Base-by-base conservation (phyloP, 495 filamentous ascomycete genomes). In the Articulospora tetracladia region DNA sequence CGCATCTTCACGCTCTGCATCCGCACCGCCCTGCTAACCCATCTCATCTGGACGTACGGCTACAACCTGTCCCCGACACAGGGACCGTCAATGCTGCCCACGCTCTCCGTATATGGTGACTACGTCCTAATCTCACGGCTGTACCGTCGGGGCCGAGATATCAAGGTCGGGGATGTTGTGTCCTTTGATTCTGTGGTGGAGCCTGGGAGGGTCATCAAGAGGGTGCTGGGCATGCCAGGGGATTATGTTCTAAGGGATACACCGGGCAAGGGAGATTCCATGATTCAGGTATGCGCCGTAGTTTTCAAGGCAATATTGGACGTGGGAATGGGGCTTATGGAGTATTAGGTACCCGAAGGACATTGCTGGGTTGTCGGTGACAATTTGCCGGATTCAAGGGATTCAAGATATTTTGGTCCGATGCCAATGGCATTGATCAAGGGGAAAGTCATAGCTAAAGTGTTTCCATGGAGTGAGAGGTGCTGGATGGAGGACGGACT, bases 331-430 rank as follows among this genome's bases (percentile, higher is more conserved):
- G 13, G 28, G 25, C 51, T 55, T 19, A 55, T 41, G 22, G 10
- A 44, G 17, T 11, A n/a, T 10, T 28, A 93, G 91, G 85, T 98
- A 15, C 94, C 94, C 0, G 77, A 86, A 65, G 94, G 94, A 10
- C 93, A 97, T 77, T 91, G 89, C 65, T 97, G 90, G 80, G 72
- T 96, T 11, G 83, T 83, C 1, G 94, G 94, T 3, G 94, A 98
- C 69, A 97, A 97, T 73, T 68, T 93, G 49, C 80, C 83, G 12
- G 87, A 79, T 69, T 96, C 91, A 30, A 76, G 89, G 50, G 94
- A 98, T 76, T 96, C 92, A 57, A 83, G 94, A 64, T 76, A 81
- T 30, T 96, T 86, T 73, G 94, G 94, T 0, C 91, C 94, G 0
- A 66, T 98, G 20, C 93, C 94, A 13, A 73, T 97, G 72, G 92